Evolutionary conservation across 257 asterid species (phyloP), one percentile per base, ranked within the genome.

Genomic region (Agastache rugosa): DNA sequence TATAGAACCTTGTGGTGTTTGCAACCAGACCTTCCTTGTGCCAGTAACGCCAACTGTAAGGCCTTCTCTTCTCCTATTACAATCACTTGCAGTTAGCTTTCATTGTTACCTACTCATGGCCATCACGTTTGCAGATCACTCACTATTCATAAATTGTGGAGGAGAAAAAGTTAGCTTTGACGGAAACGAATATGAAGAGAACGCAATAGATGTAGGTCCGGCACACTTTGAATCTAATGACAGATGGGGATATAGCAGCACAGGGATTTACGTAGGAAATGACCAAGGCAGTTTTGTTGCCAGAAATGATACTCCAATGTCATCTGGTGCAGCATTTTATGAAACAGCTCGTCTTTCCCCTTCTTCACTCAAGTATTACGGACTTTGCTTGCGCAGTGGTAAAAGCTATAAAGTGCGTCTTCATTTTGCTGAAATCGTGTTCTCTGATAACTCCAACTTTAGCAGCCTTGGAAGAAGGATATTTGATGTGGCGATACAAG

Each of bases 401-500:
- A 93, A n/a, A n/a, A n/a, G 94, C 88, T 93, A 93, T 71, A 88
- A 17, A 72, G 98, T 91, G 78, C 92, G 91, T 17, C 97, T 93
- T 58, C 91, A 91, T 85, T 93, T 93, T 60, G 97, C 98, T 35
- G 98, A 93, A 78, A 90, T 93, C 69, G 83, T 83, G 88, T 93
- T 2, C 76, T 66, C 88, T 34, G 78, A 90, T 70, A 82, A 72
- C 82, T 25, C 81, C 71, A 86, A 74, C 59, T 93, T 71, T 77
- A 84, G 83, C 85, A 87, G 96, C 87, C 86, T 84, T 16, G 97
- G 97, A 59, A 82, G 76, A 68, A 90, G 98, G 79, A 69, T 90
- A 71, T 94, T 94, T 58, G 98, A 91, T 61, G 96, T 91, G 29
- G 85, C 95, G 42, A 94, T 94, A 76, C 98, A 94, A 83, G 98